phyloP scores from a whole-genome alignment of 768 basidiomycete species.

The Bullera alba region DNA sequence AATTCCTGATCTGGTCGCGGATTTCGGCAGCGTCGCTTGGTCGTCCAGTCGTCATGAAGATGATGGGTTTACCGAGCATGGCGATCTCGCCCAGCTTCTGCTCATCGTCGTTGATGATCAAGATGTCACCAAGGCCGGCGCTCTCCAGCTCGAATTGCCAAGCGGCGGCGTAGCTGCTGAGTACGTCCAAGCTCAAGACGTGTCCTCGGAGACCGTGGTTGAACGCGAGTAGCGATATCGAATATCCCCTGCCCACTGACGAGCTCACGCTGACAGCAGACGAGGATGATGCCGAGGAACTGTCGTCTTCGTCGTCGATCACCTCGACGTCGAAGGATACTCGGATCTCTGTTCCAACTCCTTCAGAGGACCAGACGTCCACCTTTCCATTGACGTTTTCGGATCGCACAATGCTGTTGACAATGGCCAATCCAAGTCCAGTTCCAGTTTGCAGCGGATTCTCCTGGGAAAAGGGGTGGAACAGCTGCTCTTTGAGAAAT shows the following conservation, averaged over 20 bases:
- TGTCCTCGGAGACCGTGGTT: constrained; percentile 59
- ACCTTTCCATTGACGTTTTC: constrained; percentile 82
- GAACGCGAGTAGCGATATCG: constrained; percentile 68
- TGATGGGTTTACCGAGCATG: constrained; percentile 57
- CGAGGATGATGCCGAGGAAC: constrained; percentile 14
- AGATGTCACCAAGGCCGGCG: constrained; percentile 59
- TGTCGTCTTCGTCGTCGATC: constrained; percentile 48
- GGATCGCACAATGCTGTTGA: constrained; percentile 81
- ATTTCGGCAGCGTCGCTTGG: constrained; percentile 49
- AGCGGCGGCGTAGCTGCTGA: constrained; percentile 63
- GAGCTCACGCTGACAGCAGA: constrained; percentile 1
- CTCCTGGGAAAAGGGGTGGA: constrained; percentile 96
- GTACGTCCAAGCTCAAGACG: constrained; percentile 58
- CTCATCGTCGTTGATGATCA: constrained; percentile 74
- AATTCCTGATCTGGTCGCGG: constrained; percentile 55
- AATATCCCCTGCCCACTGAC: constrained; percentile 17
- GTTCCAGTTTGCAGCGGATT: constrained; percentile 89
- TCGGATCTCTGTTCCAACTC: constrained; percentile 82
- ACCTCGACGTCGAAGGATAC: constrained; percentile 71
- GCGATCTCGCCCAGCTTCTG: constrained; percentile 53
- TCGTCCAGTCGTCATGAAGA: constrained; percentile 66
- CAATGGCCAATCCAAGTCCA: constrained; percentile 88
- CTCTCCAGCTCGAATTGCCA: constrained; percentile 61
- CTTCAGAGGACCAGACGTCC: constrained; percentile 88
- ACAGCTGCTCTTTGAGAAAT: constrained; percentile 89